Conservation (phyloP, 2,329 filamentous ascomycete species). For the Trichophyton schoenleinii region DNA sequence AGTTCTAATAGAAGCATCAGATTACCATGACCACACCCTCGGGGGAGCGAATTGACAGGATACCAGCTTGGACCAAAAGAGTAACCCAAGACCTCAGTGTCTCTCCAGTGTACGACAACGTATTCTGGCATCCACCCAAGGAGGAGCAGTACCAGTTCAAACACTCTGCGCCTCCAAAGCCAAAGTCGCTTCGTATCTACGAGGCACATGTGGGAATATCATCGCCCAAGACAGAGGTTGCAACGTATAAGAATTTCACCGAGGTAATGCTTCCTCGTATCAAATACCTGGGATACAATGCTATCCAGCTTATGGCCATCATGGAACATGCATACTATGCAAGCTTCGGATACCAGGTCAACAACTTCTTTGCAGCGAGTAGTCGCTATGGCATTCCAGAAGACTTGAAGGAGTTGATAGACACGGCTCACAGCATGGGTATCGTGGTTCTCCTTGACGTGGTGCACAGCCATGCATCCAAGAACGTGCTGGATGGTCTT, state of each 20-base stretch:
- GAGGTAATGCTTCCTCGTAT: conserved; percentile 84
- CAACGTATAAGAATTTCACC: conserved; percentile 97
- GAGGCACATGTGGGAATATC: conserved; percentile 99
- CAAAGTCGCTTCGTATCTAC: conserved; percentile 77
- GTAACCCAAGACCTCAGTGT: conserved; percentile 86
- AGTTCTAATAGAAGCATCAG: conserved; percentile 34
- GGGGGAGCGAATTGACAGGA: conserved; percentile 69
- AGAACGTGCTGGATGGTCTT: conserved; percentile 88
- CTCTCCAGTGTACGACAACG: conserved; percentile 84
- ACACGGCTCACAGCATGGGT: conserved; percentile 83
- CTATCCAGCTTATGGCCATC: conserved; percentile 95
- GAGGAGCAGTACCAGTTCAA: conserved; percentile 72
- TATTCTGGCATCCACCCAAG: conserved; percentile 89
- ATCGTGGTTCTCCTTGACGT: conserved; percentile 87
- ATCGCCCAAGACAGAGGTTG: conserved; percentile 72
- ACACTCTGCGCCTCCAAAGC: conserved; percentile 68
- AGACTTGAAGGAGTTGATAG: conserved; percentile 90
- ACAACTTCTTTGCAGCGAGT: conserved; percentile 96
- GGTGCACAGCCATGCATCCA: conserved; percentile 94
- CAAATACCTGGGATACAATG: conserved; percentile 82
- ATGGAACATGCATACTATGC: conserved; percentile 99
- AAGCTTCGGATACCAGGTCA: conserved; percentile 97
- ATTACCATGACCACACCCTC: conserved; percentile 70
- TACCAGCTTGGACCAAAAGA: conserved; percentile 95
- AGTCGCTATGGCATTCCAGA: conserved; percentile 90